These are phyloP conservation scores for Gynandropsis gynandra DNA, from an alignment of 345 rosid genomes.

Conservation along the genomic window DNA sequence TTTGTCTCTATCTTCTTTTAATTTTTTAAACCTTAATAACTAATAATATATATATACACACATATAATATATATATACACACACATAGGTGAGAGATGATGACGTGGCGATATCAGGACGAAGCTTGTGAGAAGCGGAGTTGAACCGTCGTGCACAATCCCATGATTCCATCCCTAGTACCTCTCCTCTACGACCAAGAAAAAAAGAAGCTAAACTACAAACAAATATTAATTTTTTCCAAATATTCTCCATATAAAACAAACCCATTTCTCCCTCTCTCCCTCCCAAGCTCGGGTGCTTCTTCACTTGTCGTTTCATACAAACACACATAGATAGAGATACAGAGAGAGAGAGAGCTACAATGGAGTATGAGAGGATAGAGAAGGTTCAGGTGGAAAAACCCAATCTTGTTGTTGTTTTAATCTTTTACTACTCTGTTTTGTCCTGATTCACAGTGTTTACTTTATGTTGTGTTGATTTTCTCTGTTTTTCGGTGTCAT, in stretches of 20 bases:
- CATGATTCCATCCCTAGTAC: slow-evolving; percentile 1
- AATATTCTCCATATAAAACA: slow-evolving; percentile 23
- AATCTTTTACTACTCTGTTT: slow-evolving; percentile 14
- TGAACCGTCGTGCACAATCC: slow-evolving; percentile 26
- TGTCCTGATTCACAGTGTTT: slow-evolving; percentile 15
- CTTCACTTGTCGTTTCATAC: not conserved
- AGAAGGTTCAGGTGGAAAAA: slow-evolving; percentile 58
- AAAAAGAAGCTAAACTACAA: slow-evolving; percentile 10
- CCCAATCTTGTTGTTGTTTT: slow-evolving; percentile 21
- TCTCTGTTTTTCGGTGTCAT: not conserved
- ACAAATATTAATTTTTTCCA: slow-evolving; percentile 9
- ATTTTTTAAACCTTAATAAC: too few species aligned
- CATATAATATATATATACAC: too few species aligned
- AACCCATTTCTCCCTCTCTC: slow-evolving; percentile 19
- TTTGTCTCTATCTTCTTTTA: too few species aligned
- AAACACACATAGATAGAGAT: not conserved
- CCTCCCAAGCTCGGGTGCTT: slow-evolving; percentile 3
- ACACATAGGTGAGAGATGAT: slow-evolving; percentile 23
- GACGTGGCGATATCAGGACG: slow-evolving; percentile 45
- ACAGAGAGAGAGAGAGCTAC: slow-evolving; percentile 22
- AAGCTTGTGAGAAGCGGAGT: slow-evolving; percentile 20
- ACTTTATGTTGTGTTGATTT: slow-evolving; percentile 2
- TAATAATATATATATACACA: too few species aligned
- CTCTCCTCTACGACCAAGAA: not conserved
- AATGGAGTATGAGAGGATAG: slow-evolving; percentile 98